Conservation (phyloP, 441 rosid genomes). For the Gossypium davidsonii region DNA sequence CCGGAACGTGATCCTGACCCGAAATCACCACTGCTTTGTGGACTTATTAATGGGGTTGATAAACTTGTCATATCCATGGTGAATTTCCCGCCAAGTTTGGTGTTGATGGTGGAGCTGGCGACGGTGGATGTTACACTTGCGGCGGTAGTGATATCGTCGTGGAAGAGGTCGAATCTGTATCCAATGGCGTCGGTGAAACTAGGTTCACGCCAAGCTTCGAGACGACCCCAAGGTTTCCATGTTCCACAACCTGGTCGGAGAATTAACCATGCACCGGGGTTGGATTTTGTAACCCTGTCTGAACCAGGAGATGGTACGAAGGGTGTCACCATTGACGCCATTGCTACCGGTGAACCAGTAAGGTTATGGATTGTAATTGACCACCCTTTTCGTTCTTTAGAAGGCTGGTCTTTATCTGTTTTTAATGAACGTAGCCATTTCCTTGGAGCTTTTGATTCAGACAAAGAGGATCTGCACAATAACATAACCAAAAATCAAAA, state of each 20-base stretch:
- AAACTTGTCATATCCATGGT: slow-evolving; percentile 52
- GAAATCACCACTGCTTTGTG: slow-evolving; percentile 73
- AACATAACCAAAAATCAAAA: neutral
- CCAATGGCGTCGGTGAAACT: slow-evolving; percentile 47
- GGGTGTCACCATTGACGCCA: slow-evolving; percentile 94
- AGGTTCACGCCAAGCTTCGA: slow-evolving; percentile 78
- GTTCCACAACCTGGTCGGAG: slow-evolving; percentile 64
- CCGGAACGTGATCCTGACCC: slow-evolving; percentile 52
- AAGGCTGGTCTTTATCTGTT: slow-evolving; percentile 42
- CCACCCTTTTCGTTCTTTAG: slow-evolving; percentile 85
- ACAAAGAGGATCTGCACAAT: slow-evolving; percentile 48
- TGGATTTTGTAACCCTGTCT: slow-evolving; percentile 63
- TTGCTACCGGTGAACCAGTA: slow-evolving; percentile 89
- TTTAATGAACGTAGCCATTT: slow-evolving; percentile 47
- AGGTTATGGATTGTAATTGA: slow-evolving; percentile 79
- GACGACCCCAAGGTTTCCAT: slow-evolving; percentile 93
- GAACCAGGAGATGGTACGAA: slow-evolving; percentile 83
- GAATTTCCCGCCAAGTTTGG: slow-evolving; percentile 69
- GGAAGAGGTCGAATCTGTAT: slow-evolving; percentile 59
- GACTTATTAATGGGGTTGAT: slow-evolving; percentile 49
- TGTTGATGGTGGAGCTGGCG: slow-evolving; percentile 40
- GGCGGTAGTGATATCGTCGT: slow-evolving; percentile 37
- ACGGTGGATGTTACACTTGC: slow-evolving; percentile 25
- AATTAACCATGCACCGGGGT: slow-evolving; percentile 88
- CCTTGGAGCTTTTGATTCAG: slow-evolving; percentile 46